Base-by-base conservation (phyloP, 129 eudicot genomes). In the Heracleum sosnowskyi region DNA sequence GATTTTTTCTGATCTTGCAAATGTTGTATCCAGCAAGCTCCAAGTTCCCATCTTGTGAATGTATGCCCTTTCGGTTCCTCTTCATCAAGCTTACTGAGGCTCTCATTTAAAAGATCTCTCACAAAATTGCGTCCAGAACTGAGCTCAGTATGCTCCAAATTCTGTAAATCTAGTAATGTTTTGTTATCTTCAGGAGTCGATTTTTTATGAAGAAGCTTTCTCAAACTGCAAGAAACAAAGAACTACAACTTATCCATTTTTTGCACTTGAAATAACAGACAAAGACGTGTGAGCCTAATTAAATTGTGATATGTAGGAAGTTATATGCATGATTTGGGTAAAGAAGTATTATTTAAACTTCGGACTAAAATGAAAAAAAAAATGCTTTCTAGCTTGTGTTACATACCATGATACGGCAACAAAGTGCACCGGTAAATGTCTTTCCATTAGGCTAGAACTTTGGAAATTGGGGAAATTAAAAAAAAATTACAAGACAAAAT, bases 1-100 rank as follows among this genome's bases (percentile, higher is more conserved):
- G 93, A 64, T 82, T 90, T 96, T 82, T 90, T 90, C 87, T 96
- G 97, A 82, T 96, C 99, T 84, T 92, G 99, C 79, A 96, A 88
- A 88, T 96, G 99, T 76, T 96, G 99, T 82, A 96, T 90, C 99
- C 99, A 96, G 82, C 99, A 96, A 60, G 97, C 99, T 76, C 99
- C 99, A 83, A 96, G 97, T 88, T 96, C 99, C 99, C 99, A 96
- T 89, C 99, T 96, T 70, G 90, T 84, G 69, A 88, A 96, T 76
- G 79, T 81, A 55, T 92, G 91, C 76, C 75, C 82, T 74, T 82
- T 80, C 26, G 62, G 73, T 82, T 89, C 79, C 84, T 96, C 97
- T 74, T 89, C 93, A 77, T 90, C 86, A 80, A 96, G 93, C 83
- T 90, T 92, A 34, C 63, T 69, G 73, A 92, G 90, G 81, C 99